Conservation (phyloP, 208 protist genomes). For the Acanthamoeba quina region DNA sequence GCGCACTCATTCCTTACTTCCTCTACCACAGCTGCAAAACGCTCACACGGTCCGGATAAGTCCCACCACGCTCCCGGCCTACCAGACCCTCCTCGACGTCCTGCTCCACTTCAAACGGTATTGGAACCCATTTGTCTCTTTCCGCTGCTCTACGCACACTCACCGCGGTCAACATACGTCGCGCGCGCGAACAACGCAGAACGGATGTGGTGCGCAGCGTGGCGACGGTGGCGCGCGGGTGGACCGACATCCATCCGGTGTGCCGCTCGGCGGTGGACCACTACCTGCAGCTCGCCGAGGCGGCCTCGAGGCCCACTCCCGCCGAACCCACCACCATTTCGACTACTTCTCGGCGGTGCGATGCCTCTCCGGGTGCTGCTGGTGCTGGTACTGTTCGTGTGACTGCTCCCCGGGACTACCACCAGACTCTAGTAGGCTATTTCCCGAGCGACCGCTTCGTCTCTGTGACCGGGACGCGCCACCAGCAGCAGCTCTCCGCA, state of each 20-base stretch:
- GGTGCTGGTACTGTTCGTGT: background rate
- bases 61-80: conserved; percentile 23
- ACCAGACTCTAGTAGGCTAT: background rate
- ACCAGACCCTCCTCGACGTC: conserved; percentile 13
- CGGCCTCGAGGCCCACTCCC: background rate
- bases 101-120: conserved; percentile 48
- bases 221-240: background rate
- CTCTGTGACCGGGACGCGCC: background rate
- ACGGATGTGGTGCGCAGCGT: conserved; percentile 11
- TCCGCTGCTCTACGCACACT: background rate
- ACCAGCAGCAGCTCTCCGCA: background rate
- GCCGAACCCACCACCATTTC: background rate
- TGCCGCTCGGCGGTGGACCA: background rate
- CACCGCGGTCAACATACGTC: background rate
- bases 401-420: background rate
- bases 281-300: conserved; percentile 13
- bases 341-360: background rate
- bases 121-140: background rate
- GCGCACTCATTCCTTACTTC: background rate
- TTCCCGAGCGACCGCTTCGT: background rate
- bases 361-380: background rate
- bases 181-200: background rate
- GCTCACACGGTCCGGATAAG: background rate
- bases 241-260: conserved; percentile 3
- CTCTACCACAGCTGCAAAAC: background rate